Evolutionary conservation across 1,139 yeast species (phyloP).

Genomic region (Saccharomycopsis crataegensis): DNA sequence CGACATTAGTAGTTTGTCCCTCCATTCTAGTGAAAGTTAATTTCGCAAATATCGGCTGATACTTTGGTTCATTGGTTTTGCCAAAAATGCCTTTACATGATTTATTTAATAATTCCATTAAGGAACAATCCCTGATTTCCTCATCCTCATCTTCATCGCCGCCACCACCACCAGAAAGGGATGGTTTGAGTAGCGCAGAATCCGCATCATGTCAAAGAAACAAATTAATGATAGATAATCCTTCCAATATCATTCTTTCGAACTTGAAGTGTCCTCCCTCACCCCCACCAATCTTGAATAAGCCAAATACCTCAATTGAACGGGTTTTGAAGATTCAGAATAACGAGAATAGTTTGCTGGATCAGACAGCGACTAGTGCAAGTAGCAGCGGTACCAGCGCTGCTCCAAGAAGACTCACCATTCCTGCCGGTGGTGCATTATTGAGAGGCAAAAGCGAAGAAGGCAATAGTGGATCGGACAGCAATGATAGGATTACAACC

Average conservation of each 20-base stretch:
- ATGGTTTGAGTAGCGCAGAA: background rate
- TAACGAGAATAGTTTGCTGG: background rate
- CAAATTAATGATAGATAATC: background rate
- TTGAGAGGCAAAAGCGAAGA: conserved; percentile 29
- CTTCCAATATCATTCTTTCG: conserved; percentile 43
- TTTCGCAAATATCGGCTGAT: too few relatives aligned
- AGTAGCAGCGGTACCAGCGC: conserved; percentile 6
- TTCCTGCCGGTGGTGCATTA: conserved; percentile 46
- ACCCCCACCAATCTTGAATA: conserved; percentile 57
- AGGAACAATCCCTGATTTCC: conserved; percentile 1
- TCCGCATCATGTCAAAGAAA: background rate
- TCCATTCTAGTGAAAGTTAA: too few relatives aligned
- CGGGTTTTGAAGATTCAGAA: conserved; percentile 14
- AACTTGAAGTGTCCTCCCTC: conserved; percentile 52
- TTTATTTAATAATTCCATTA: background rate
- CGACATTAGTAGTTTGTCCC: too few relatives aligned
- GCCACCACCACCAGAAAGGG: too few relatives aligned
- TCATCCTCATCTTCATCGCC: background rate
- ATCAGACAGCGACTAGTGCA: conserved; percentile 11
- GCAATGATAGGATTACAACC: conserved; percentile 25
- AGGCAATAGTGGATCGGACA: background rate
- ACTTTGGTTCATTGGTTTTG: background rate
- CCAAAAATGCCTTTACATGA: background rate
- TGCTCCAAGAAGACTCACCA: conserved; percentile 30
- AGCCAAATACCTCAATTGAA: conserved; percentile 23